Evolutionary conservation across 2,329 filamentous ascomycete species (phyloP).

Genomic region (Blumeria hordei): DNA sequence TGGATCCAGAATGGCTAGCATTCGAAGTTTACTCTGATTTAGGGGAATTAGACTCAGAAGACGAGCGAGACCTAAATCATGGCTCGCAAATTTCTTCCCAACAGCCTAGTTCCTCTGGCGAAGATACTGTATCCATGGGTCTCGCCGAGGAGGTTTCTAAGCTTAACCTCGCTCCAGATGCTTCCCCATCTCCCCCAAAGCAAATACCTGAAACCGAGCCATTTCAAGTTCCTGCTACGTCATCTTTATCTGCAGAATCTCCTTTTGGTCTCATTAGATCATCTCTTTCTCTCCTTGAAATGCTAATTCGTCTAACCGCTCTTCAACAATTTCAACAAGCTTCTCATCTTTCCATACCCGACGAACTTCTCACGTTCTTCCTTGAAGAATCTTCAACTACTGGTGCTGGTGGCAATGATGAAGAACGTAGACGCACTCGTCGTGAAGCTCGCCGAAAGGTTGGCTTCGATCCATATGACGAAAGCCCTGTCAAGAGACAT

Average conservation of each 20-base stretch:
- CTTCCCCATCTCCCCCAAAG: slow-evolving; percentile 5
- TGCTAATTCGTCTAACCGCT: slow-evolving; percentile 44
- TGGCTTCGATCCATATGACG: slow-evolving; percentile 49
- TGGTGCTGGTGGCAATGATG: slow-evolving; percentile 35
- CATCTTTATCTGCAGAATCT: slow-evolving; percentile 8
- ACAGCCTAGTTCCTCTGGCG: slow-evolving; percentile 7
- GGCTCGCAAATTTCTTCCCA: slow-evolving; percentile 10
- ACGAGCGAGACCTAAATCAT: slow-evolving; percentile 15
- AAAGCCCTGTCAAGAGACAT: slow-evolving; percentile 35
- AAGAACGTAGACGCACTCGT: slow-evolving; percentile 33
- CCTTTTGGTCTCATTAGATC: slow-evolving; percentile 30
- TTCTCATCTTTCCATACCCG: slow-evolving; percentile 44
- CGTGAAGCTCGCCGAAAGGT: slow-evolving; percentile 35
- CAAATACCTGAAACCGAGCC: slow-evolving; percentile 1
- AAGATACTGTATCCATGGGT: slow-evolving; percentile 2
- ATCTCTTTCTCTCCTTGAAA: slow-evolving; percentile 47
- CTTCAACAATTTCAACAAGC: slow-evolving; percentile 54
- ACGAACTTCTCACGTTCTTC: slow-evolving; percentile 54
- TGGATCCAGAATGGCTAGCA: slow-evolving; percentile 53
- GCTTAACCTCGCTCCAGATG: slow-evolving; percentile 9
- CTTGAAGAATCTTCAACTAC: slow-evolving; percentile 42
- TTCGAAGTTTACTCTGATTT: slow-evolving; percentile 46
- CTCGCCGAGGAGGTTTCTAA: slow-evolving; percentile 7
- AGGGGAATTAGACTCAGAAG: slow-evolving; percentile 25
- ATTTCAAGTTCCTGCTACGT: slow-evolving; percentile 1